Evolutionary conservation across 176 grass and related monocot genomes (phyloP), one percentile per base, ranked within the genome.

Genomic region (Cocos nucifera): DNA sequence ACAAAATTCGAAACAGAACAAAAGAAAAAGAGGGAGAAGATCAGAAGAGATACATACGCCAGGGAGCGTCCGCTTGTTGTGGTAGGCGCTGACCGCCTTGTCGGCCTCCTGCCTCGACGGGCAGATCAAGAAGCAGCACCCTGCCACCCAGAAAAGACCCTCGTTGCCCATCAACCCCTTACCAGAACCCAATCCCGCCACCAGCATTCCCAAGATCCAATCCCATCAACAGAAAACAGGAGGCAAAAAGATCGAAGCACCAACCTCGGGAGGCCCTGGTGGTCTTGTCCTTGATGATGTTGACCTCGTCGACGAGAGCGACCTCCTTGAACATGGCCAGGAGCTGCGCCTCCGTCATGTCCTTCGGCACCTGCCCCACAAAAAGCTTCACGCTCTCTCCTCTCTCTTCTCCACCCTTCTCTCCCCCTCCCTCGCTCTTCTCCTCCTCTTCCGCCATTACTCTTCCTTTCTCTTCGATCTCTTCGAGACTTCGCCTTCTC

Each of bases 31-130:
- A 62, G 53, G 10, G 58, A 32, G 75, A 72, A 50, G 15, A 55
- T 61, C 61, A 20, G 10, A 23, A 22, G 6, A 58, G 4, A 28
- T 25, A 82, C 81, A 71, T 89, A 98, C 94, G 66, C 94, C 94
- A 56, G 85, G 67, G 27, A 98, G 61, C 12, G 88, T 93, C 14
- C 54, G 67, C 77, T 98, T 98, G 79, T 98, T 98, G 76, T 98
- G 94, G 63, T 70, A 93, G 49, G 88, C 79, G 56, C 53, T 52
- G 66, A 98, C 94, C n/a, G 94, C 88, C 85, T 98, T 98, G 70
- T 98, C 94, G 49, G 88, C 94, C 76, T 98, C 94, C 67, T 88
- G 72, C 66, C 85, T 77, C 53, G 87, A 89, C 44, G 79, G 88
- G 68, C 94, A 98, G 70, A 98, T 86, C 88, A 98, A 32, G 69